Base-by-base conservation (phyloP, 768 basidiomycete genomes). In the Lactifluus hygrophoroides region DNA sequence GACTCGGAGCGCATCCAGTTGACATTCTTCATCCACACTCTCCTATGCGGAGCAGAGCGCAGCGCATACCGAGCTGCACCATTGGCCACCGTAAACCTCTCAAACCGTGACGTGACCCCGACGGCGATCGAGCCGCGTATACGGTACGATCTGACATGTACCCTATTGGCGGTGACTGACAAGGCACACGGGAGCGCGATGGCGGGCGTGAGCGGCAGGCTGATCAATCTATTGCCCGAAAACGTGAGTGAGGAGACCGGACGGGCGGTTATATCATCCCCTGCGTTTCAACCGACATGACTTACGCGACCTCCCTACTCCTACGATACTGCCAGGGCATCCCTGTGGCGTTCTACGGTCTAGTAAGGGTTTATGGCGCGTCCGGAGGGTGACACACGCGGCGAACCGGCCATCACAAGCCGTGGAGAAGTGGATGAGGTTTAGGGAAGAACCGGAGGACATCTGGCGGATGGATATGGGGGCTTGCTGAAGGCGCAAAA, bases 401-500 rank as follows among this genome's bases (percentile, higher is more conserved):
- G 25, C 60, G 38, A 81, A 82, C 55, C 16, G 32, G 2, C 54
- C 73, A 7, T 77, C 76, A 1, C 69, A 70, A n/a, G 49, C 64
- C 1, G 69, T 75, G 0, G 81, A 77, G 27, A 65, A 70, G 65
- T 66, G 74, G 37, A 71, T 82, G 71, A 77, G 80, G 2, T 77
- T 82, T 65, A 71, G 66, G 58, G 48, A 68, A n/a, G n/a, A n/a
- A n/a, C n/a, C n/a, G 7, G 82, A 82, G 61, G 76, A 75, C 0
- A 44, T 70, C 3, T 13, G 70, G 53, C 68, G n/a, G 74, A 52
- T 80, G 79, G 77, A 59, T 70, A 7, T 68, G 67, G 45, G 69
- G 75, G 7, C n/a, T 77, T 3, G 19, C 38, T 0, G 57, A 58
- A 13, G 53, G 53, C 1, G 23, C 8, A 25, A 53, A 62, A 21